A percentile compares a stretch with the other conserved stretches of the same genome.
Conservation (phyloP, 2,329 filamentous ascomycete species). For the Chalara sp. region DNA sequence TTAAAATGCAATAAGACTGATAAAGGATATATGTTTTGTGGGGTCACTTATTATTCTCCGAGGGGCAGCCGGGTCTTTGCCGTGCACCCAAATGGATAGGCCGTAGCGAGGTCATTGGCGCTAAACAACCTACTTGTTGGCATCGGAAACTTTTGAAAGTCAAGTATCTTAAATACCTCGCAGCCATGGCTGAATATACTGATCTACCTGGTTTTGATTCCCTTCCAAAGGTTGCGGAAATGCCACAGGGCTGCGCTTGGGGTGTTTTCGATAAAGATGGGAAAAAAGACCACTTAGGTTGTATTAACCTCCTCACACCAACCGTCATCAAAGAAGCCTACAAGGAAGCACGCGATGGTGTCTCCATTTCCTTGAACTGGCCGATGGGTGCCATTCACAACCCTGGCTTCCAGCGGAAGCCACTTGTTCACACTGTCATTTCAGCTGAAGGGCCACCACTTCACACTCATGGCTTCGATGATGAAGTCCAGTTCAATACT, state of each 20-base stretch:
- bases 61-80: no score
- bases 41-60: no score
- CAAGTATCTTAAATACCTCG: no score
- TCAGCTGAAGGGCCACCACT: conserved; percentile 3
- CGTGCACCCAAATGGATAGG: no score
- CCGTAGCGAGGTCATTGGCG: no score
- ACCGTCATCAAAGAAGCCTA: conserved; percentile 33
- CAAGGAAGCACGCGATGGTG: conserved; percentile 29
- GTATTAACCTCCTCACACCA: conserved; percentile 37
- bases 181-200: no score
- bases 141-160: no score
- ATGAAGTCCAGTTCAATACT: conserved; percentile 39
- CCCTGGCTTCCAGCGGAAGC: conserved; percentile 13
- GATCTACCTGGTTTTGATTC: background rate
- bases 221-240: conserved; percentile 5
- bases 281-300: conserved; percentile 36
- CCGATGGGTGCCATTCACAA: conserved; percentile 9
- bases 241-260: conserved; percentile 32
- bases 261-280: conserved; percentile 40
- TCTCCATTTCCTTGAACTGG: conserved; percentile 6
- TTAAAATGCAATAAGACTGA: no score
- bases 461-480: conserved; percentile 46
- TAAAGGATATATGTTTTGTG: no score
- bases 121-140: no score
- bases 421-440: conserved; percentile 9